phyloP scores from a whole-genome alignment of 2,329 filamentous ascomycete genomes.

The Capronia americana region DNA sequence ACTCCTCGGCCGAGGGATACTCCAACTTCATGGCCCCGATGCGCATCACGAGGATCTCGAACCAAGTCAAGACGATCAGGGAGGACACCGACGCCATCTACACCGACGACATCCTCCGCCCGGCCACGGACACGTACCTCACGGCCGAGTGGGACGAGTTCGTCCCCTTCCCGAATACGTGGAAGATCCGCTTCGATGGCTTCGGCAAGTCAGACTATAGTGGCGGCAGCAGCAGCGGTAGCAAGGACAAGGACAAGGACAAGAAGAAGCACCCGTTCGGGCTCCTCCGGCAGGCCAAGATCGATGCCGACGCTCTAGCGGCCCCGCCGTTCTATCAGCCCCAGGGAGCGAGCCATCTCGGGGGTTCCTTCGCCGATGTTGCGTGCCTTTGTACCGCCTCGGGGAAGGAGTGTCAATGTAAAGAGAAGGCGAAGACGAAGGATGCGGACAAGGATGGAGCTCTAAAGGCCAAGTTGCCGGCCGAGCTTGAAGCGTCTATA shows the following conservation, averaged over 20 bases:
- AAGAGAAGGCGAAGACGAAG: neutral
- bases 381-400: neutral
- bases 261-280: neutral
- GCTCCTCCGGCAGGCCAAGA: neutral
- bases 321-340: slow-evolving; percentile 4
- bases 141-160: slow-evolving; percentile 10
- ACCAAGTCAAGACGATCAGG: neutral
- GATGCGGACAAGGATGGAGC: neutral
- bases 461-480: neutral
- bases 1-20: slow-evolving; percentile 1
- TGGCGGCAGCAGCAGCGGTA: neutral
- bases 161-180: slow-evolving; percentile 5
- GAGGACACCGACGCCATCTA: neutral
- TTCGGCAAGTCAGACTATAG: slow-evolving; percentile 1
- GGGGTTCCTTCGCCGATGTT: neutral
- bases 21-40: slow-evolving; percentile 8
- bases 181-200: slow-evolving; percentile 3
- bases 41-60: neutral
- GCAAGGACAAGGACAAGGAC: neutral
- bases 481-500: neutral
- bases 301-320: neutral
- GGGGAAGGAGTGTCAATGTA: neutral
- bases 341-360: neutral
- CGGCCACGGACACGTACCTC: slow-evolving; percentile 5
- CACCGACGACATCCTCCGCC: neutral